Evolutionary conservation across 768 basidiomycete genomes (phyloP), one percentile per base, ranked within the genome.

Genomic region (Lactifluus pinguis): DNA sequence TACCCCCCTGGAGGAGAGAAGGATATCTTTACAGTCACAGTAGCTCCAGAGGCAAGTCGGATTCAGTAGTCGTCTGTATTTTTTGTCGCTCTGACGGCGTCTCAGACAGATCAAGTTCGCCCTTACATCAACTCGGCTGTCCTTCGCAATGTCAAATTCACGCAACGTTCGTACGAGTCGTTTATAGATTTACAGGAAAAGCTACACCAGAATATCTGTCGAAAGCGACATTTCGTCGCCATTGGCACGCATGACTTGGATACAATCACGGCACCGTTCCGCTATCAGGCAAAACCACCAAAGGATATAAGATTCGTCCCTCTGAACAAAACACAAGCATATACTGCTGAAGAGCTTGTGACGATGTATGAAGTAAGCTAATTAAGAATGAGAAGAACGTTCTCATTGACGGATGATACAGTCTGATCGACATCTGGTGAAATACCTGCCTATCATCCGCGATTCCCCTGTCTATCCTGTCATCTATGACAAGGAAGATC

Each of bases 111-210:
- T 53, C 80, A 81, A 73, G 83, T 98, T 66, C 84, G 97, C 66
- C 95, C 95, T 0, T 86, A 84, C 75, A 94, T 98, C 68, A 93
- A 92, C 6, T 87, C 87, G 58, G 95, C 94, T 10, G 77, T 98
- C 59, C 80, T 99, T 50, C 89, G 97, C 64, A 89, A 95, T 68
- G 75, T 98, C 69, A 85, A 83, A 66, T 95, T 99, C 76, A 92
- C 90, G 32, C 84, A 84, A 47, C 79, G 81, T 54, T 93, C 91
- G 42, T 98, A 98, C 71, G 89, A 88, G 29, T 94, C 92, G 63
- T 98, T 99, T 82, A 95, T 99, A 67, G 97, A 98, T 70, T 77
- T 99, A n/a, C 97, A 99, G 75, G 97, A 99, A 71, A 99, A 98
- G 74, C 79, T 99, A 53, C 97, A 99, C 71, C 89, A 95, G 69